Base-by-base conservation (phyloP, 1,139 yeast species). In the Pichia sp. region DNA sequence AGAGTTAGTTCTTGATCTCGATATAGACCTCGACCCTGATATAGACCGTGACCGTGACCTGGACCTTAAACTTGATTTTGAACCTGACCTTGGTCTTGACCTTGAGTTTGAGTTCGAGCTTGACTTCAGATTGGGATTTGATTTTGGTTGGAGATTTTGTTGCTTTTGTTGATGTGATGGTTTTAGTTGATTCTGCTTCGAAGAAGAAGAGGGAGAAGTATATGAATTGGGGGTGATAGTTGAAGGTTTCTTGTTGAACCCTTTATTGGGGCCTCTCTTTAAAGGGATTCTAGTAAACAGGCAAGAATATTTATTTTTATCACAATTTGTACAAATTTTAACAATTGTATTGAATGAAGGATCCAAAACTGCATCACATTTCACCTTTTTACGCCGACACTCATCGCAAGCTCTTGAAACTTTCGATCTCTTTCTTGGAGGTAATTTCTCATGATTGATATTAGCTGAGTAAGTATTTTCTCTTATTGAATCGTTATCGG, bases 231-330 rank as follows among this genome's bases (percentile, higher is more conserved):
- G 28, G 6, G 28, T 3, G 28, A n/a, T 12, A 10, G 28, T 10
- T 24, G 22, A 14, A 18, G 23, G 25, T 40, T 66, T 71, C 35
- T 73, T 61, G 10, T 71, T 67, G 52, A 75, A 79, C 1, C 89
- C 89, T 55, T 81, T 82, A 2, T 83, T 71, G 0, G 93, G 93
- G 0, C 91, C 93, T 50, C 93, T 63, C 54, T 82, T 83, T 58
- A 82, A 59, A 0, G 88, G 91, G 1, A 79, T 69, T 42, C 91
- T 64, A 20, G 79, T 77, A 54, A 79, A 81, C 1, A 79, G 67
- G 58, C 89, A 81, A 2, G 54, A 54, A 34, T 76, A 82, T 37
- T 65, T 66, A 48, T 67, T 72, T 51, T 73, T 77, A 17, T 60
- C 52, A 57, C 86, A 80, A 51, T 74, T 77, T 22, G 77, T 63